phyloP scores from a whole-genome alignment of 108 stramenopile genomes.

The Skeletonema marinoi region DNA sequence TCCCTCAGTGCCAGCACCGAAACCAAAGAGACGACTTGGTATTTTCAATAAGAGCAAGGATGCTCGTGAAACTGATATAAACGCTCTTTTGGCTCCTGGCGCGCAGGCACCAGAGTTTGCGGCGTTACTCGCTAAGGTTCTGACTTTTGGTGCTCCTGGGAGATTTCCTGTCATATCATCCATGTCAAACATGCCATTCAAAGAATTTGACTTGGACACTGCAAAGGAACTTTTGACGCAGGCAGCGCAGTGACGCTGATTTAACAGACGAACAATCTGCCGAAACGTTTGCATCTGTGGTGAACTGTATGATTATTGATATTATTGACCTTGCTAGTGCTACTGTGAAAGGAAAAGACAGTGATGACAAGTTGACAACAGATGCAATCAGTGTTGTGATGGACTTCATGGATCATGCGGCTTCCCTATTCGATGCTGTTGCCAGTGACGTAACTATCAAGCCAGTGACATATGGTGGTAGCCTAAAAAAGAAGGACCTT shows the following conservation, averaged over 20 bases:
- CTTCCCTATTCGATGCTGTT: constrained; percentile 77
- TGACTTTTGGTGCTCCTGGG: constrained; percentile 89
- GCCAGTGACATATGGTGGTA: constrained; percentile 85
- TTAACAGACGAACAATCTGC: constrained; percentile 72
- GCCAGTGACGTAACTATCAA: constrained; percentile 78
- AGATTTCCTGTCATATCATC: constrained; percentile 68
- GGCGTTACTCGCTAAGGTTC: constrained; percentile 66
- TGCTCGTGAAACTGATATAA: constrained; percentile 68
- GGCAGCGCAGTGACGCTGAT: constrained; percentile 41
- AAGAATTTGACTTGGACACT: constrained; percentile 64
- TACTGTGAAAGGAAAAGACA: constrained; percentile 76
- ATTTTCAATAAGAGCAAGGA: constrained; percentile 71
- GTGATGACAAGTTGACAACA: constrained; percentile 57
- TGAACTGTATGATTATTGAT: constrained; percentile 90
- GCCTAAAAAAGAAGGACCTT: constrained; percentile 70
- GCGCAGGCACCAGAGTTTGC: constrained; percentile 78
- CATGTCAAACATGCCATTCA: constrained; percentile 69
- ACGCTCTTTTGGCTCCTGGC: constrained; percentile 47
- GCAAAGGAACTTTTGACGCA: constrained; percentile 61
- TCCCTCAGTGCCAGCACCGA: constrained; percentile 35
- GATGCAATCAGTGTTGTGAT: constrained; percentile 84
- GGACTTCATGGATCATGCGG: constrained; percentile 88
- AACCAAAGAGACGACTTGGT: constrained; percentile 62
- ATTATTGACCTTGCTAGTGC: constrained; percentile 86
- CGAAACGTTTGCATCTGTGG: constrained; percentile 85